Percentiles rank a stretch among this genome's conserved stretches.
phyloP scores from a whole-genome alignment of 768 basidiomycete genomes.

The Psilocybe tampanensis region DNA sequence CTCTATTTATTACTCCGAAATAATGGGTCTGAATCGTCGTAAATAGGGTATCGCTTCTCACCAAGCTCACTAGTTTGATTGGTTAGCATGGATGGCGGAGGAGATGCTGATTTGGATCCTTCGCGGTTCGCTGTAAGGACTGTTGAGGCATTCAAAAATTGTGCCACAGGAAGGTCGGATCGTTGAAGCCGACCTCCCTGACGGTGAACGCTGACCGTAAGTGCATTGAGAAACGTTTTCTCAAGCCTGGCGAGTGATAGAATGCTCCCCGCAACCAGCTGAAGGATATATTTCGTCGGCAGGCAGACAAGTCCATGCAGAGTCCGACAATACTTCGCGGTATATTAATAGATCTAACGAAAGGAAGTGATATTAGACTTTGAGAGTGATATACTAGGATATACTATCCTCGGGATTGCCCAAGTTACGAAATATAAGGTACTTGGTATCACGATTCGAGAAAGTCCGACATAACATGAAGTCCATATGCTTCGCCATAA shows the following conservation, averaged over 20 bases:
- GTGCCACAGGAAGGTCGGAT: not conserved
- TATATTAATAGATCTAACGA: slow-evolving; percentile 3
- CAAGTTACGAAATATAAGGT: not conserved
- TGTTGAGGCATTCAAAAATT: too few species aligned
- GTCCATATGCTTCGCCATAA: too few species aligned
- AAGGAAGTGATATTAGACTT: not conserved
- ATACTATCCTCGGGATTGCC: not conserved
- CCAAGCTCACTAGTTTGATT: too few species aligned
- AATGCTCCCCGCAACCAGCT: slow-evolving; percentile 1
- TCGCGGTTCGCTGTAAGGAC: not conserved
- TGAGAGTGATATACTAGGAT: not conserved
- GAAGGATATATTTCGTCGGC: not conserved
- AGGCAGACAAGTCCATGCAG: not conserved
- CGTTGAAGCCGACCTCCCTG: not conserved
- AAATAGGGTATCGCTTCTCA: too few species aligned
- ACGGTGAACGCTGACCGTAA: not conserved
- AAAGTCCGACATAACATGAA: not conserved
- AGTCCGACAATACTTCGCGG: slow-evolving; percentile 3
- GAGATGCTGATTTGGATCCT: not conserved
- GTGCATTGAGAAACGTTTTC: too few species aligned
- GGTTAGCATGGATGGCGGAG: too few species aligned
- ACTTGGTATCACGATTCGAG: not conserved
- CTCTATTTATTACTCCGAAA: too few species aligned
- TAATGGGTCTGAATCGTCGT: too few species aligned
- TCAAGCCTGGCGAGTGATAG: not conserved